Evolutionary conservation across 2,329 filamentous ascomycete species (phyloP), one percentile per base, ranked within the genome.

Genomic region (Aspergillus felis): DNA sequence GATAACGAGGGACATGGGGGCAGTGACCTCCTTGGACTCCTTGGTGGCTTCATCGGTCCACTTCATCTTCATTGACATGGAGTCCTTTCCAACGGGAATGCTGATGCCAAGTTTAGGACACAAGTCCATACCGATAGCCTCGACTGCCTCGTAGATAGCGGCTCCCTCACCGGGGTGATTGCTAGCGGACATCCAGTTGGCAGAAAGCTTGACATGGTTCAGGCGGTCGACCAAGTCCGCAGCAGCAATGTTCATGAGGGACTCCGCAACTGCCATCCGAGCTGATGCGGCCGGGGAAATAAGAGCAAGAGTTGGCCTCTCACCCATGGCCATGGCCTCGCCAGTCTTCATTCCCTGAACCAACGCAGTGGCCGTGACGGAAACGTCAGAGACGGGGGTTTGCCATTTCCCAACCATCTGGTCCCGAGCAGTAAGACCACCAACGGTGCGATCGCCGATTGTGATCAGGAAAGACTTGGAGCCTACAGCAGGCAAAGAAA

Each of bases 171-270:
- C 94, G 24, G 90, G 88, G 72, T 97, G 92, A 70, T 87, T 92
- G 59, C 92, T 90, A n/a, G 93, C 93, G 3, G 92, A 92, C 94
- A 97, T 97, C 93, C 93, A 99, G 78, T 99, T 97, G 51, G 93
- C 93, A 3, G 92, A 97, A 9, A 97, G 84, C 71, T 93, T 89
- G 60, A 97, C 87, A 47, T 90, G 87, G 58, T 84, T 84, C 53
- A 97, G 79, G 55, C 90, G 86, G 49, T 88, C 89, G 56, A 87
- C 83, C 24, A 88, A 77, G 71, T 89, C 82, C 22, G 88, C 90
- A 55, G 94, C 94, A 41, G 90, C 92, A 57, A 99, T 81, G 74
- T 99, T 99, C 84, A 96, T 87, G 59, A 99, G 80, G 58, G 90
- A 91, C 77, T 99, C 94, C 1, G 88, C 92, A 57, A 99, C 92